A percentile compares a stretch with the other conserved stretches of the same genome.
Evolutionary conservation across 345 rosid species (phyloP).

Genomic region (Capsella bursapastoris): DNA sequence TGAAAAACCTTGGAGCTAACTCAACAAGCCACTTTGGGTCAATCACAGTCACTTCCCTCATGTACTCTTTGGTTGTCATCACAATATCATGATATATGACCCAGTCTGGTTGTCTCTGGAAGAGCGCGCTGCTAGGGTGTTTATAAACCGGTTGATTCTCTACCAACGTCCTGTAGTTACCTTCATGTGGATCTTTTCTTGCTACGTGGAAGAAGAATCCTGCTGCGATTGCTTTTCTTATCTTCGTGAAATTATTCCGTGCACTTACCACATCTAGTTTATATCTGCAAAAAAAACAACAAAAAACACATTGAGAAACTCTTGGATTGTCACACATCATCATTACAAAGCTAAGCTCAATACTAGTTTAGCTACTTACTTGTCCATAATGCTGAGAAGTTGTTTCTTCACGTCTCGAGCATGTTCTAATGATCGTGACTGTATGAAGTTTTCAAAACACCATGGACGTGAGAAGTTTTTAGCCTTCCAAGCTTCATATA

Average conservation of each 20-base stretch:
- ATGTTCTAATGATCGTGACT: constrained; percentile 74
- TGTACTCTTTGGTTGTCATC: constrained; percentile 93
- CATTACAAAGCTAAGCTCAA: background rate
- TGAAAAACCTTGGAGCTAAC: constrained; percentile 90
- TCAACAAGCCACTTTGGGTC: constrained; percentile 96
- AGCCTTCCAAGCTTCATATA: constrained; percentile 93
- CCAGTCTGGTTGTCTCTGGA: constrained; percentile 97
- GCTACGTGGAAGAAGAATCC: constrained; percentile 91
- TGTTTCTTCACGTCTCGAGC: constrained; percentile 91
- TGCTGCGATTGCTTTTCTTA: constrained; percentile 84
- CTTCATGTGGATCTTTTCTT: constrained; percentile 89
- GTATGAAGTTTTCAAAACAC: constrained; percentile 92
- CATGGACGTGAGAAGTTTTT: constrained; percentile 87
- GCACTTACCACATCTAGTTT: constrained; percentile 81
- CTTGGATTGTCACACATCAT: constrained; percentile 8
- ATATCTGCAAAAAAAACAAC: constrained; percentile 52
- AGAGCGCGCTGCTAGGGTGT: constrained; percentile 92
- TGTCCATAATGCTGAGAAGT: constrained; percentile 89
- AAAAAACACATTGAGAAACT: constrained; percentile 13
- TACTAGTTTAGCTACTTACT: constrained; percentile 52
- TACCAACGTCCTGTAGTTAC: constrained; percentile 70
- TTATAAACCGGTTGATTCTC: constrained; percentile 88
- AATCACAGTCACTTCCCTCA: constrained; percentile 83
- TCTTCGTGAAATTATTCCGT: constrained; percentile 74
- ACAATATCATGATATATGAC: constrained; percentile 91